Base-by-base conservation (phyloP, 345 rosid species). In the Arabidopsis suecica region DNA sequence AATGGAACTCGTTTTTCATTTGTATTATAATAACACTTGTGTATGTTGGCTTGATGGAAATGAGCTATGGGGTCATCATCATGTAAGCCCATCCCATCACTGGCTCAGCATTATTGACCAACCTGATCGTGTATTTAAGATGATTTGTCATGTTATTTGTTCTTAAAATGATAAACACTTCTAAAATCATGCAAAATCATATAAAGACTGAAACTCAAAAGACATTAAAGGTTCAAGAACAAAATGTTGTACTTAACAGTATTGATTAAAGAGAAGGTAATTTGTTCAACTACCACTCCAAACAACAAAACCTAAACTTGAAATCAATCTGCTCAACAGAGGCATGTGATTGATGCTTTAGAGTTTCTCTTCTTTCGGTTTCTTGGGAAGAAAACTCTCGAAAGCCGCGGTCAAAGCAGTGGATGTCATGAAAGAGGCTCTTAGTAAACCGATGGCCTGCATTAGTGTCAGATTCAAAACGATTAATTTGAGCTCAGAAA, bases 301-400 rank as follows among this genome's bases (percentile, higher is more conserved):
- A 6, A 45, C 7, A n/a, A 45, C 20, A 45, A 45, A 45, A 45
- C 16, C 9, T 45, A 0, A 45, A n/a, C 6, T 6, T 45, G 20
- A 7, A 45, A 45, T 6, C 20, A 14, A 45, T 6, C 8, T 14
- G 20, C 3, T n/a, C 20, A 6, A 45, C 9, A 6, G 48, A 44
- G 33, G 44, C 63, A 58, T 40, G 23, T 28, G 23, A 63, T 2
- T 45, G 9, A 45, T 64, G 53, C 13, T 18, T 44, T 47, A 69
- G 45, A 58, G 56, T 69, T 57, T 69, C 74, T 71, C 68, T 49
- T 10, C 30, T 49, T 61, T 61, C 0, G 30, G 61, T 20, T 61
- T 72, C 50, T 61, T 49, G 10, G n/a, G 9, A 16, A 61, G 38
- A 9, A 72, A 49, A 9, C 60, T 61, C 1, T 20, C 20, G 3